phyloP scores from a whole-genome alignment of 306 rosid genomes.

The Herpetospermum pedunculosum region DNA sequence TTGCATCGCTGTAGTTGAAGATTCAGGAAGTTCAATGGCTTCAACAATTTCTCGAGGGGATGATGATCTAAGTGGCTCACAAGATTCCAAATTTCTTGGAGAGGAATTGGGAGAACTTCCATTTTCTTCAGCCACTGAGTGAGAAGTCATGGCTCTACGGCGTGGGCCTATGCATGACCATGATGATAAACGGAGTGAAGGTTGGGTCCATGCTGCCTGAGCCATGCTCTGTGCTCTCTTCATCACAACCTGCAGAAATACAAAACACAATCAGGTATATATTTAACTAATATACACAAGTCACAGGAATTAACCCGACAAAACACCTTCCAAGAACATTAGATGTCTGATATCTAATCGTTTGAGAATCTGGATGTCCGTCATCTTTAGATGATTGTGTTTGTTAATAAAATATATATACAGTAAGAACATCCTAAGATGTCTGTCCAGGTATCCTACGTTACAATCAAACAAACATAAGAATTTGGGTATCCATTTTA shows the following conservation, averaged over 20 bases:
- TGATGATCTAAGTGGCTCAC: constrained; percentile 37
- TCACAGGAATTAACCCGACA: background rate
- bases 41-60: constrained; percentile 30
- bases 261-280: background rate
- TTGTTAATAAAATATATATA: background rate
- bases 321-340: background rate
- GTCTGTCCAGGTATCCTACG: background rate
- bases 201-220: constrained; percentile 92
- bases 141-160: constrained; percentile 32
- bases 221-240: constrained; percentile 94
- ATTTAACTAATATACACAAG: background rate
- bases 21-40: constrained; percentile 39
- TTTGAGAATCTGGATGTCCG: background rate
- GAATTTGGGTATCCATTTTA: background rate
- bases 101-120: constrained; percentile 24
- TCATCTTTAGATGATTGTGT: background rate
- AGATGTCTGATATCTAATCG: background rate
- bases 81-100: constrained; percentile 20
- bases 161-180: constrained; percentile 97
- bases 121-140: constrained; percentile 28
- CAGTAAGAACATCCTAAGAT: background rate
- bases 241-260: constrained; percentile 63
- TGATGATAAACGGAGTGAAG: constrained; percentile 53
- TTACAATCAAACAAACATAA: background rate
- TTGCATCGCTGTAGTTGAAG: constrained; percentile 40